phyloP scores from a whole-genome alignment of 176 grass and related monocot species.

The Typha latifolia region DNA sequence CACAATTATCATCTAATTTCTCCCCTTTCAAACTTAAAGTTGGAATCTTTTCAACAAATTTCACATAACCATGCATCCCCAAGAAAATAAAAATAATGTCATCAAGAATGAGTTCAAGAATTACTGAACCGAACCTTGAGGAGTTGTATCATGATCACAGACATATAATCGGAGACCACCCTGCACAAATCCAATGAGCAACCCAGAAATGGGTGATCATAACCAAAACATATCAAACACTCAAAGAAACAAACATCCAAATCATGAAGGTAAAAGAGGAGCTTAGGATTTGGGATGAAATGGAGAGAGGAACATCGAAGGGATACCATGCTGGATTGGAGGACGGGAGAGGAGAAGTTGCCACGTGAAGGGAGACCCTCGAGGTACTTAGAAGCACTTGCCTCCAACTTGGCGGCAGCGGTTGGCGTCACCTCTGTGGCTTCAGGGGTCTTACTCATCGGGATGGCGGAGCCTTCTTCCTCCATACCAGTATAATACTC shows the following conservation, averaged over 20 bases:
- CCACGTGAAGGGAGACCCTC: conserved; percentile 16
- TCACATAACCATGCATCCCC: not conserved
- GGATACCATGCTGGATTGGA: conserved; percentile 21
- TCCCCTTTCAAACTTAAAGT: too few relatives aligned
- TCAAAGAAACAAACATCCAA: not conserved
- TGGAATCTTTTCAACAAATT: not conserved
- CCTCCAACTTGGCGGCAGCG: not conserved
- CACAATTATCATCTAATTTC: too few relatives aligned
- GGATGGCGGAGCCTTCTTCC: too few relatives aligned
- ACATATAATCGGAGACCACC: conserved; percentile 32
- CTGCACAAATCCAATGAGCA: conserved; percentile 18
- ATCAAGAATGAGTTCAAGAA: conserved; percentile 36
- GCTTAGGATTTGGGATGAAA: not conserved
- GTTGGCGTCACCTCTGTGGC: not conserved
- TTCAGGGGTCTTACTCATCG: too few relatives aligned
- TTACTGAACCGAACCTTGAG: conserved; percentile 37
- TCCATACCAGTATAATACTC: too few relatives aligned
- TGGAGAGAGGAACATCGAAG: not conserved
- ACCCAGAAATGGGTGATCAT: not conserved
- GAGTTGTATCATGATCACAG: conserved; percentile 26
- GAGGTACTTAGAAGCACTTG: conserved; percentile 6
- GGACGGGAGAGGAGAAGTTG: conserved; percentile 8
- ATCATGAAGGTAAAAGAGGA: not conserved
- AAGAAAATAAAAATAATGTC: not conserved
- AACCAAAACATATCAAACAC: not conserved